Base-by-base conservation (phyloP, 164 flowering plant species). In the Pachysandra terminalis region DNA sequence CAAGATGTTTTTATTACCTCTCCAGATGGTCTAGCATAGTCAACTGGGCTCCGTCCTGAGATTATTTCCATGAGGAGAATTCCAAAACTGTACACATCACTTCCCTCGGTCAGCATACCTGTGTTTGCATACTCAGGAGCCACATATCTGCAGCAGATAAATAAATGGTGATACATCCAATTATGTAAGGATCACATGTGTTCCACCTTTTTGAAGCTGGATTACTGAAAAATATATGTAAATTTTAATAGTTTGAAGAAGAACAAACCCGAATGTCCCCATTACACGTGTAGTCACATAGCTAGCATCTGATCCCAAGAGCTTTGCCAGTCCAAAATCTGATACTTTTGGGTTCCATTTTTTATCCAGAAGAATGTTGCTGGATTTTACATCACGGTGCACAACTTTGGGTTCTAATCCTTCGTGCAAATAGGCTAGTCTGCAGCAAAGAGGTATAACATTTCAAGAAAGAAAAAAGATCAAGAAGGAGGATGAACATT, bases 111-210 rank as follows among this genome's bases (percentile, higher is more conserved):
- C 32, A 93, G 90, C 96, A 93, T 90, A 5, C 98, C 98, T 5
- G 95, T 90, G 77, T 93, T 86, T 65, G 98, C 98, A 84, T 93
- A 93, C 68, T 90, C 98, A 19, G 98, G 96, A 51, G 95, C 87
- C 25, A 93, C 96, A 76, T 89, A 93, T 64, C 98, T 92, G 81
- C 76, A 80, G 68, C 64, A 72, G 27, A 67, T 32, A 32, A 32
- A 64, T n/a, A 21, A 23, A 71, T 24, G 26, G 56, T 8, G 49
- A 70, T 3, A 5, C 27, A 32, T 32, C 37, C 3, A 32, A 32
- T 7, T 32, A 32, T 32, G 3, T 32, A 32, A 32, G 7, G 37
- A 32, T 32, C 37, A 32, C 37, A 32, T 32, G 37, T 32, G 37
- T 3, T 32, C 37, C 37, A 32, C 7, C n/a, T 32, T 32, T 32